Percentiles rank a stretch among this genome's conserved stretches.
Evolutionary conservation across 2,329 filamentous ascomycete species (phyloP).

Genomic region (Microsporum canis): DNA sequence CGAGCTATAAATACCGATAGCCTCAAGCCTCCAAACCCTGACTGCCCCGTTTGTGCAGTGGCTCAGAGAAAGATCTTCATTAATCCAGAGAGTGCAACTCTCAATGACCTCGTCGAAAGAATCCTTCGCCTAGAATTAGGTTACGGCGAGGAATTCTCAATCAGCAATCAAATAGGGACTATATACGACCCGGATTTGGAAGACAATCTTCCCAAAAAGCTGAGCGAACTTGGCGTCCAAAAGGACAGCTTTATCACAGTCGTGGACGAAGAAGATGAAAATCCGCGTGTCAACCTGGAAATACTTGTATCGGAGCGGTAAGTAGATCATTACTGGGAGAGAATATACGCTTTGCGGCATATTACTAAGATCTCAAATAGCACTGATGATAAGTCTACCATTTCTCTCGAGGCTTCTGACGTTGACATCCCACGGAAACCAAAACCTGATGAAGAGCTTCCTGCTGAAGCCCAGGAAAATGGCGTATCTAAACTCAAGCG

Average conservation of each 20-base stretch:
- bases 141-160: conserved; percentile 69
- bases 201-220: conserved; percentile 69
- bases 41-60: conserved; percentile 73
- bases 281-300: conserved; percentile 66
- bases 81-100: conserved; percentile 59
- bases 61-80: conserved; percentile 56
- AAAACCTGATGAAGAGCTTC: conserved; percentile 25
- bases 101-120: conserved; percentile 67
- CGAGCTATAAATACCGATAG: conserved; percentile 48
- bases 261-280: conserved; percentile 61
- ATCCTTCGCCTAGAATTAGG: conserved; percentile 59
- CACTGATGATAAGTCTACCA: conserved; percentile 29
- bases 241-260: conserved; percentile 68
- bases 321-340: conserved; percentile 1
- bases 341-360: not conserved
- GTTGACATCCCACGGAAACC: conserved; percentile 40
- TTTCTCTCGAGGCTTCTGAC: conserved; percentile 27
- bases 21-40: conserved; percentile 56
- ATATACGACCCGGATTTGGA: conserved; percentile 84
- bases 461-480: conserved; percentile 19
- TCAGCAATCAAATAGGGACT: conserved; percentile 63
- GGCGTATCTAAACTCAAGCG: conserved; percentile 34
- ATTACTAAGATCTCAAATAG: conserved; percentile 18
- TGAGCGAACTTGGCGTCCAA: conserved; percentile 64
- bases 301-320: conserved; percentile 40